Evolutionary conservation across 257 asterid genomes (phyloP).

Genomic region (Solanum peruvianum): DNA sequence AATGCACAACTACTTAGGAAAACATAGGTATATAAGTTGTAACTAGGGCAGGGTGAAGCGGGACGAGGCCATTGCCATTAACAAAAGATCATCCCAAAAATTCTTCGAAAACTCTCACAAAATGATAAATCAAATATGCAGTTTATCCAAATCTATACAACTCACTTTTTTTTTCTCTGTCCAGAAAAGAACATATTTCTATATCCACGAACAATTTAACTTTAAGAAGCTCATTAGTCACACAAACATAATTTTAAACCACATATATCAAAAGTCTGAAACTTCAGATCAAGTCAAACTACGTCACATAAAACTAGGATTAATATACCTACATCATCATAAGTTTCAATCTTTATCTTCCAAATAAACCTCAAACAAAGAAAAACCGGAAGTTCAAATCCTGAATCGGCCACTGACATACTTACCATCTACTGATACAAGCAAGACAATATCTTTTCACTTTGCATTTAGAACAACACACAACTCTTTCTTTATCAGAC

Average conservation of each 20-base stretch:
- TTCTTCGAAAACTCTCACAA: background rate
- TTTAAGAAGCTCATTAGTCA: background rate
- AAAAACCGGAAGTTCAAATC: background rate
- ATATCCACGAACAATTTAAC: background rate
- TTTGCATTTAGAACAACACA: slow-evolving; percentile 27
- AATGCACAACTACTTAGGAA: background rate
- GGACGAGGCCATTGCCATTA: background rate
- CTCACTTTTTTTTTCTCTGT: background rate
- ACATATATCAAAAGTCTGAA: too few relatives aligned
- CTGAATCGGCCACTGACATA: background rate
- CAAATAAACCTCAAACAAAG: background rate
- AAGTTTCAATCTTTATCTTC: background rate
- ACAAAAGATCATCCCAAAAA: background rate
- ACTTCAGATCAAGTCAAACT: background rate
- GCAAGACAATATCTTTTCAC: slow-evolving; percentile 34
- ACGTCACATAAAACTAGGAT: background rate
- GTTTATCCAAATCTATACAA: background rate
- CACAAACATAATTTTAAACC: background rate
- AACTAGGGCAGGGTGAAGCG: background rate
- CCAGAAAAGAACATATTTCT: background rate
- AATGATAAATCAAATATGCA: background rate
- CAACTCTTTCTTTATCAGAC: slow-evolving; percentile 35
- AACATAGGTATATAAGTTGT: background rate
- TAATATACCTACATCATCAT: background rate
- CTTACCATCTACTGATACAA: slow-evolving; percentile 34